Base-by-base conservation (phyloP, 345 rosid species). In the Excoecaria cochinchinensis region DNA sequence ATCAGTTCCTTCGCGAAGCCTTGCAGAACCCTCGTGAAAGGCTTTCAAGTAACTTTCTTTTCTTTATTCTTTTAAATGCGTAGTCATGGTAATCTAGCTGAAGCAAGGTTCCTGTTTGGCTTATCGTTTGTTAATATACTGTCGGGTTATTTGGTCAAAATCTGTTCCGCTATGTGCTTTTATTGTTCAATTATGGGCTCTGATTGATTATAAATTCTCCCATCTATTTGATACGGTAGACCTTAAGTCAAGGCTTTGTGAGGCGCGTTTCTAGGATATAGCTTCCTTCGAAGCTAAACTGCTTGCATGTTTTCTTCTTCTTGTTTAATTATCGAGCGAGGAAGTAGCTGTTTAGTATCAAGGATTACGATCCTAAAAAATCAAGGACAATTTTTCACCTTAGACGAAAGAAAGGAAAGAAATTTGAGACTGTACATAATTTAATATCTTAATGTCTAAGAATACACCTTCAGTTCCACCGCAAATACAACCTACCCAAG, bases 1-100 rank as follows among this genome's bases (percentile, higher is more conserved):
- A 91, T 78, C 92, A 86, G 87, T 91, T 91, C 78, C 92, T 91
- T 38, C 90, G 87, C 8, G 97, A 91, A 75, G 97, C 94, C 40
- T 58, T 91, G 71, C 89, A 89, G 59, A 91, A 91, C 78, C 91
- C 97, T 16, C 91, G 97, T 24, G 97, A 91, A 69, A 90, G 97
- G 46, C 92, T 91, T 21, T 91, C 94, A 36, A 74, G 97, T 91
- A 74, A 78, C 87, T 69, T 48, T 65, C 3, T 47, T 21, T 38
- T 13, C 15, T 12, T 11, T 38, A 31, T 62, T 17, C 36, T 3
- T 36, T 38, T 62, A 4, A 8, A 8, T 19, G 9, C 69, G 42
- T 40, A 42, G 47, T 40, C 46, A 10, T 65, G 48, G 19, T 15
- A 15, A 14, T 17, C n/a, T 14, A 12, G 67, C 21, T 63, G 44